Conservation (phyloP, 2,329 filamentous ascomycete genomes). For the Kalmusia sp. region DNA sequence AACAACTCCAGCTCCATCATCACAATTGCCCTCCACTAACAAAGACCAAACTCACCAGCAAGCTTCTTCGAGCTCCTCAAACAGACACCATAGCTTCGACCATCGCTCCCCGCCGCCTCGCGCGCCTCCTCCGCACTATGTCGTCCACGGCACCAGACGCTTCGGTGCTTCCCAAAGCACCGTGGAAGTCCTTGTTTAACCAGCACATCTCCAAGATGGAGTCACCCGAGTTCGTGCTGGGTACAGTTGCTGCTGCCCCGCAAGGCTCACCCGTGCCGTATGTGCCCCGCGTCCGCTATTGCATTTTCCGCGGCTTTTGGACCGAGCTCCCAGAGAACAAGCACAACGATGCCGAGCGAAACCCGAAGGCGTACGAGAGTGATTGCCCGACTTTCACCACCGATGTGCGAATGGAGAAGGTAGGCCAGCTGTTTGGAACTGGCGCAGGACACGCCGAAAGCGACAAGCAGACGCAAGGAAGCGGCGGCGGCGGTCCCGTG, state of each 20-base stretch:
- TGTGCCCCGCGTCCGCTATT: slow-evolving; percentile 72
- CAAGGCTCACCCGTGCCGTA: slow-evolving; percentile 49
- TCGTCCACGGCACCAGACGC: slow-evolving; percentile 51
- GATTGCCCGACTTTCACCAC: slow-evolving; percentile 87
- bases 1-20: slow-evolving; percentile 6
- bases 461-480: slow-evolving; percentile 53
- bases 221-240: slow-evolving; percentile 59
- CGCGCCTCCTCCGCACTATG: slow-evolving; percentile 53
- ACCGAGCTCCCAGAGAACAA: slow-evolving; percentile 73
- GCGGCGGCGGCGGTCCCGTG: slow-evolving; percentile 72
- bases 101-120: slow-evolving; percentile 44
- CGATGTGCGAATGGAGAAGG: slow-evolving; percentile 86
- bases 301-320: slow-evolving; percentile 88
- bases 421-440: slow-evolving; percentile 70
- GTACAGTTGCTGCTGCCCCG: slow-evolving; percentile 56
- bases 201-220: slow-evolving; percentile 58
- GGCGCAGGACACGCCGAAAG: slow-evolving; percentile 55
- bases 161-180: slow-evolving; percentile 51
- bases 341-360: slow-evolving; percentile 74
- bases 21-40: not conserved
- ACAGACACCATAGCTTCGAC: slow-evolving; percentile 48
- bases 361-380: slow-evolving; percentile 74
- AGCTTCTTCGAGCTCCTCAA: not conserved
- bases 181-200: slow-evolving; percentile 60
- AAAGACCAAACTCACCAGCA: slow-evolving; percentile 1